Evolutionary conservation across 495 filamentous ascomycete genomes (phyloP), one percentile per base, ranked within the genome.

Genomic region (Zalerion maritima): DNA sequence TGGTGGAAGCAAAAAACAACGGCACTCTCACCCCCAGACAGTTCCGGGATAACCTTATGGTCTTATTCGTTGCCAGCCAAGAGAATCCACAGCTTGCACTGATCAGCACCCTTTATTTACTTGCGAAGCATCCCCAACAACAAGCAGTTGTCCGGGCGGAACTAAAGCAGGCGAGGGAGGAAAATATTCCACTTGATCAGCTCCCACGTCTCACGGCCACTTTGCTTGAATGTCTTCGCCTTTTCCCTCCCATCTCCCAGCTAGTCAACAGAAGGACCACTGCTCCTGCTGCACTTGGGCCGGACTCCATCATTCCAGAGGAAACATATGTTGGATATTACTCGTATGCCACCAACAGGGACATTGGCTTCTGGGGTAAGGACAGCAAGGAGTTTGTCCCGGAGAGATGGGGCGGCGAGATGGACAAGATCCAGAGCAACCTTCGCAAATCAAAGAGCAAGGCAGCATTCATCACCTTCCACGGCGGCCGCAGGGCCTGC

Each of bases 81-180:
- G 56, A 58, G 32, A 60, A 60, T 30, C 50, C 50, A 1, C 52
- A 55, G 36, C 36, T 50, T 5, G 28, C 40, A 18, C 28, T 55
- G 21, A 43, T 50, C 1, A 46, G 48, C 0, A 41, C 40, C n/a
- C 26, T 60, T 0, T 54, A 46, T 16, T 31, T 55, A 5, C 36
- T 60, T 8, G 56, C 43, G 6, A 43, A 49, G 14, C 35, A 54
- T 29, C 41, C 34, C 18, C n/a, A n/a, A n/a, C n/a, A n/a, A n/a
- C n/a, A n/a, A n/a, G 15, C 32, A 17, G 40, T 45, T 10, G 34
- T 35, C 20, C 19, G 6, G 20, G 22, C 21, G 23, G 11, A 30
- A 24, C 16, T 11, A 13, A 15, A 3, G 16, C 23, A 18, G 21
- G 20, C 18, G 14, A 24, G 11, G 34, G 14, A 21, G 14, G 28